Percentiles rank a stretch among this genome's conserved stretches.
phyloP scores from a whole-genome alignment of 2,329 filamentous ascomycete genomes.

The Teratosphaeriaceae sp. region DNA sequence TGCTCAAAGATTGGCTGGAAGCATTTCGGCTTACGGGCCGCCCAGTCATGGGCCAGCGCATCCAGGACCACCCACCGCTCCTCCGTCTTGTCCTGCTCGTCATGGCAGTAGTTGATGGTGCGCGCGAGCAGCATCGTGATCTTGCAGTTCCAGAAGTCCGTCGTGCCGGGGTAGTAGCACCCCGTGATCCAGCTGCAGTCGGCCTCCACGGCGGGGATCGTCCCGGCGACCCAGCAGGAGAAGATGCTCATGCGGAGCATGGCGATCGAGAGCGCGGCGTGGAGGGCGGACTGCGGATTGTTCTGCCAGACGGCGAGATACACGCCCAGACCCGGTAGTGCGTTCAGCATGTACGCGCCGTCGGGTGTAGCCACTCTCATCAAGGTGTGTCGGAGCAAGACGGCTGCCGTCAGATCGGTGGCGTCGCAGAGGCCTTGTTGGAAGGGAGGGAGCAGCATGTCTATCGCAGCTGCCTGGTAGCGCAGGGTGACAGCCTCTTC shows the following conservation, averaged over 20 bases:
- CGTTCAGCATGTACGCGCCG: neutral
- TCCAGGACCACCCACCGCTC: neutral
- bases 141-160: neutral
- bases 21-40: neutral
- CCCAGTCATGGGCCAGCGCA: neutral
- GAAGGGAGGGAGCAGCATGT: neutral
- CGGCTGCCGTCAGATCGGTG: neutral
- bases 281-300: neutral
- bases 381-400: neutral
- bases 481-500: neutral
- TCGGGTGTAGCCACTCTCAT: neutral
- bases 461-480: neutral
- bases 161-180: neutral
- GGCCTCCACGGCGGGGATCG: neutral
- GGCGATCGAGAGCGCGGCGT: neutral
- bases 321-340: neutral
- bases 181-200: neutral
- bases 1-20: neutral
- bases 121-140: neutral
- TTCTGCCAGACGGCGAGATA: neutral
- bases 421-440: neutral
- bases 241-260: neutral
- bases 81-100: neutral
- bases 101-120: neutral
- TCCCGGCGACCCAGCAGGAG: neutral